These are phyloP conservation scores for Endocalyx cinctus DNA, from an alignment of 2,329 filamentous ascomycete species.

Conservation along the genomic window DNA sequence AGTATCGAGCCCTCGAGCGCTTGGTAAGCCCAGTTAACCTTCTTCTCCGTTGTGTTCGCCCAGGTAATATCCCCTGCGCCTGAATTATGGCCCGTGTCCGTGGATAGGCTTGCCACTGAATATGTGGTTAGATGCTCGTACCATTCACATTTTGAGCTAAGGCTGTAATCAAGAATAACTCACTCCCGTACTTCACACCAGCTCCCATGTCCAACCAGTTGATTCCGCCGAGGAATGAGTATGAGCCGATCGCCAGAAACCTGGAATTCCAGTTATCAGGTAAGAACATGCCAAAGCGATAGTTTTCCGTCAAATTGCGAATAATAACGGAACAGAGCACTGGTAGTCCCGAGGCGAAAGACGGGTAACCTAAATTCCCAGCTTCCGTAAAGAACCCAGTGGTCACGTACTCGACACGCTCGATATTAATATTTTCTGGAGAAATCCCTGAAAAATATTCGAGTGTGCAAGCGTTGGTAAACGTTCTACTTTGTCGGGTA, in stretches of 20 bases:
- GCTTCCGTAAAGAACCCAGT: conserved; percentile 16
- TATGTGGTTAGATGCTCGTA: conserved; percentile 17
- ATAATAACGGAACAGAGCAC: conserved; percentile 22
- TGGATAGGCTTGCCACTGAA: conserved; percentile 29
- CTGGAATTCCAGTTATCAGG: conserved; percentile 23
- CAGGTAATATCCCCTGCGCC: conserved; percentile 23
- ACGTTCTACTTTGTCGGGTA: too few species aligned
- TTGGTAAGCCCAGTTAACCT: conserved; percentile 27
- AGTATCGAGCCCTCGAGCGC: conserved; percentile 39
- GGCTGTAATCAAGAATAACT: neutral
- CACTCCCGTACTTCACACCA: conserved; percentile 14
- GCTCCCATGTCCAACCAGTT: conserved; percentile 26
- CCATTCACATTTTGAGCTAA: conserved; percentile 3
- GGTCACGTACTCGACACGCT: conserved; percentile 19
- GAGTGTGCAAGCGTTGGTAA: too few species aligned
- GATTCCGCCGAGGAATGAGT: conserved; percentile 24
- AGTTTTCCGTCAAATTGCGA: conserved; percentile 19
- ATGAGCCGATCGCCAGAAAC: conserved; percentile 21
- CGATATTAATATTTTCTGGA: conserved; percentile 12
- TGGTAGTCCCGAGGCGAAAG: conserved; percentile 18
- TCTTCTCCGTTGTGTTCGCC: conserved; percentile 25
- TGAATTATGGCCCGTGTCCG: conserved; percentile 31
- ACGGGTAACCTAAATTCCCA: conserved; percentile 22
- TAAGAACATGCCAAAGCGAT: conserved; percentile 26
- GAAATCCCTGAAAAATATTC: conserved; percentile 18